Evolutionary conservation across 768 basidiomycete genomes (phyloP), one percentile per base, ranked within the genome.

Genomic region (Pluteus cervinus): DNA sequence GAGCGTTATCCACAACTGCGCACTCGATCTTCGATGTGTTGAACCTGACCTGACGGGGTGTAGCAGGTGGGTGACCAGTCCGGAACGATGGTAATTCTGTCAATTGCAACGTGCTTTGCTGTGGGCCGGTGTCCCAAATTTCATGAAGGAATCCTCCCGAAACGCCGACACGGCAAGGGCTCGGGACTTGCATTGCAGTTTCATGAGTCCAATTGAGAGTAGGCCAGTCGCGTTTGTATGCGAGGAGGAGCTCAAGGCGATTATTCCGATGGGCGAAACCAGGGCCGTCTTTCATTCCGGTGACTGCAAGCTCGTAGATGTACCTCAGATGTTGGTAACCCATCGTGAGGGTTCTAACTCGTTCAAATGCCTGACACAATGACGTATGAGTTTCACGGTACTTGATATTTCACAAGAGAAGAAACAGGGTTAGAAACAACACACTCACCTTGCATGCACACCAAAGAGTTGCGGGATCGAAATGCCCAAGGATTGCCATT

Each of bases 211-310:
- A 73, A 36, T 56, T 47, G 26, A 74, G 58, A 36, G 48, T 58
- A 16, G 69, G 69, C 71, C 73, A 74, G 46, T 72, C 69, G 40
- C 57, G 62, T 46, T 63, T 65, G 54, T 71, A 74, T 24, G 59
- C 57, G 38, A 58, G 39, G 22, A 76, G 57, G 36, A 73, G 54
- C 37, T 71, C 63, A 24, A 72, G 63, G 37, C 73, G 71, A 11
- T 60, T 58, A 24, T 54, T 54, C 24, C 58, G 52, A 43, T 65
- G 55, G 21, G 68, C 54, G 24, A 60, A 62, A n/a, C n/a, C n/a
- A 14, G 65, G 58, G 4, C 74, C 74, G 49, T 75, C 71, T 46
- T 62, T 63, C 71, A 75, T 73, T 26, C 71, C 73, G 39, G 65
- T 54, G 15, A 66, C 35, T 12, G 66, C 72, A 20, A 76, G 58